A percentile compares a stretch with the other conserved stretches of the same genome.
phyloP scores from a whole-genome alignment of 2,329 filamentous ascomycete species.

The Xylaria sp. region DNA sequence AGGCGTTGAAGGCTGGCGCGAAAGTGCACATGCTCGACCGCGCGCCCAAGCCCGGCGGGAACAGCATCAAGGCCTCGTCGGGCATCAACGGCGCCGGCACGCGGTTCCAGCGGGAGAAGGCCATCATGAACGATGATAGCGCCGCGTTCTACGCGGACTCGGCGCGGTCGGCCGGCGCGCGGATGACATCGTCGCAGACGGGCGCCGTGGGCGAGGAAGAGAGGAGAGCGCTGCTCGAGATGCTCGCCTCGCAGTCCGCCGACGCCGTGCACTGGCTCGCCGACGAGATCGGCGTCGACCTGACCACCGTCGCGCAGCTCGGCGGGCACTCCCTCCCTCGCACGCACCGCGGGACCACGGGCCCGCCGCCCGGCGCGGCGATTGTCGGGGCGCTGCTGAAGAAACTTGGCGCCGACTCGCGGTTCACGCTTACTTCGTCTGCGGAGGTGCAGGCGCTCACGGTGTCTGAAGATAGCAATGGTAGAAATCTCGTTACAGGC shows the following conservation, averaged over 20 bases:
- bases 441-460: constrained; percentile 64
- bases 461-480: constrained; percentile 46
- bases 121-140: constrained; percentile 64
- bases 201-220: constrained; percentile 46
- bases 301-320: constrained; percentile 67
- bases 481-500: constrained; percentile 58
- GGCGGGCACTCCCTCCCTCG: constrained; percentile 68
- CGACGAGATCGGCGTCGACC: constrained; percentile 67
- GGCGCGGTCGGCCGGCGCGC: constrained; percentile 63
- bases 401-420: constrained; percentile 58
- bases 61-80: constrained; percentile 74
- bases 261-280: constrained; percentile 66
- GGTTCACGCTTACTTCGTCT: constrained; percentile 63
- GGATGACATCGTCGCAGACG: constrained; percentile 46
- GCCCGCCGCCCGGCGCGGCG: constrained; percentile 67
- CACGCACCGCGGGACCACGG: constrained; percentile 67
- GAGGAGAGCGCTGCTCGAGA: constrained; percentile 59
- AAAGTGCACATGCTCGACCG: constrained; percentile 70
- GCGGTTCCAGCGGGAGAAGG: constrained; percentile 60
- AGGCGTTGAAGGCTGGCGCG: constrained; percentile 63
- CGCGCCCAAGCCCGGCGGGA: constrained; percentile 68
- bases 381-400: constrained; percentile 67
- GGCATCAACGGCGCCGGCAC: constrained; percentile 73
- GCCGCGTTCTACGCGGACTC: constrained; percentile 60
- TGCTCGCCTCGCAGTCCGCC: constrained; percentile 60